phyloP scores from a whole-genome alignment of 345 rosid genomes.

The Gossypium anomalum region DNA sequence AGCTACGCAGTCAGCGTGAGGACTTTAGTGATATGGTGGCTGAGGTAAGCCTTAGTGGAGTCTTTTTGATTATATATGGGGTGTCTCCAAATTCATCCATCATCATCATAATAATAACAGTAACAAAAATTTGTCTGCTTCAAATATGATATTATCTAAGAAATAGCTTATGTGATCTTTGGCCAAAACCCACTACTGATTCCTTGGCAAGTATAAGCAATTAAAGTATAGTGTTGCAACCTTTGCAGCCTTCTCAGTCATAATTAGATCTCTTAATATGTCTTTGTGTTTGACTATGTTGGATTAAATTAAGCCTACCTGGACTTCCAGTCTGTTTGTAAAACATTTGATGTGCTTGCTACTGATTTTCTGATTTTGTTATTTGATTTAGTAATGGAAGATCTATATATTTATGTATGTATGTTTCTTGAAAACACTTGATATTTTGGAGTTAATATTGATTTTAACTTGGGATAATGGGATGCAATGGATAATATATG shows the following conservation, averaged over 20 bases:
- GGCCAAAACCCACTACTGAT: neutral
- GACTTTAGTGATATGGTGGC: conserved; percentile 99
- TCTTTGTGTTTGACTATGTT: too few relatives aligned
- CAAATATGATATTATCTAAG: neutral
- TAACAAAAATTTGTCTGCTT: neutral
- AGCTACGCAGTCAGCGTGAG: conserved; percentile 80
- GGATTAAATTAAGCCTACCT: too few relatives aligned
- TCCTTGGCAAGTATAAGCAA: too few relatives aligned
- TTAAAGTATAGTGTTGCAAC: neutral
- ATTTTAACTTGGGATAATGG: neutral
- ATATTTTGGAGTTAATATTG: too few relatives aligned
- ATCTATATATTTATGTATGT: neutral
- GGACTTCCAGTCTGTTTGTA: too few relatives aligned
- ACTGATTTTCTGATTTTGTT: neutral
- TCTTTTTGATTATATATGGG: neutral
- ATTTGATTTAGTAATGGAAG: neutral
- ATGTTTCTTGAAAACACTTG: neutral
- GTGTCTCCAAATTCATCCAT: neutral
- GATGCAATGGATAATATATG: neutral
- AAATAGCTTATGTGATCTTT: neutral
- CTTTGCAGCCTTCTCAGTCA: neutral
- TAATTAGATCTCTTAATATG: neutral
- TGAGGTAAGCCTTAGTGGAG: conserved; percentile 51
- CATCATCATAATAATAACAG: neutral
- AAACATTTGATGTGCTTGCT: neutral